Evolutionary conservation across 371 early-diverging fungal species (phyloP).

Genomic region (Coemansia sp.): DNA sequence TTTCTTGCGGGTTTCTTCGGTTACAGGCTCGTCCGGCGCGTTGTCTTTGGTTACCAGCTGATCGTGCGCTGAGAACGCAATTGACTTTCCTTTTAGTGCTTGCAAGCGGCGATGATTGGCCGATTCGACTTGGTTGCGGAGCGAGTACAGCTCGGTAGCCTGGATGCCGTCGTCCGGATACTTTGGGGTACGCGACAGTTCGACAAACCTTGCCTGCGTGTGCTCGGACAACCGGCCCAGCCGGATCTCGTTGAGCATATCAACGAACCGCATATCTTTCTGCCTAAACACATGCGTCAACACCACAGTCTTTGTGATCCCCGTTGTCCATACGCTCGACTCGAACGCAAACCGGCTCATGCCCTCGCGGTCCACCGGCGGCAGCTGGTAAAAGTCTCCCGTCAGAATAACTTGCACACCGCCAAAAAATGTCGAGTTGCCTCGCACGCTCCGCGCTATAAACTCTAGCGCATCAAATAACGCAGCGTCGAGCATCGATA

Average conservation of each 20-base stretch:
- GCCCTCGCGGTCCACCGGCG: constrained; percentile 63
- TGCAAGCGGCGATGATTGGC: constrained; percentile 63
- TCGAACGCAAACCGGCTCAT: constrained; percentile 69
- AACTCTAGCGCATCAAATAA: constrained; percentile 79
- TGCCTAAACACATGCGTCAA: constrained; percentile 52
- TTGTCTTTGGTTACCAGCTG: not conserved
- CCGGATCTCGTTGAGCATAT: constrained; percentile 67
- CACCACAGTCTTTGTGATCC: constrained; percentile 55
- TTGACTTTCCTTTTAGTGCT: constrained; percentile 53
- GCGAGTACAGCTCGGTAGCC: constrained; percentile 79
- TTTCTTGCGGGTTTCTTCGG: constrained; percentile 50
- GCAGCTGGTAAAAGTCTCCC: constrained; percentile 92
- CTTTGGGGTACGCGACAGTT: constrained; percentile 56
- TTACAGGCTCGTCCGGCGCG: constrained; percentile 8
- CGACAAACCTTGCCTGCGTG: constrained; percentile 54
- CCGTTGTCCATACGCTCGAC: constrained; percentile 62
- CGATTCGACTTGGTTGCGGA: constrained; percentile 67
- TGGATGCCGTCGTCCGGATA: constrained; percentile 60
- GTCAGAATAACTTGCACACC: constrained; percentile 84
- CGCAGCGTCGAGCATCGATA: constrained; percentile 83
- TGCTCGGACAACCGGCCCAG: constrained; percentile 58
- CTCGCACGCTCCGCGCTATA: constrained; percentile 63
- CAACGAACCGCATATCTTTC: constrained; percentile 58
- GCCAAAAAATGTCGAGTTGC: constrained; percentile 68
- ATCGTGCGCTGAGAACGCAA: constrained; percentile 30